Percentiles rank a stretch among this genome's conserved stretches.
These are phyloP conservation scores for Yamadazyma buinensis DNA, from an alignment of 1,139 yeast species.

Conservation along the genomic window DNA sequence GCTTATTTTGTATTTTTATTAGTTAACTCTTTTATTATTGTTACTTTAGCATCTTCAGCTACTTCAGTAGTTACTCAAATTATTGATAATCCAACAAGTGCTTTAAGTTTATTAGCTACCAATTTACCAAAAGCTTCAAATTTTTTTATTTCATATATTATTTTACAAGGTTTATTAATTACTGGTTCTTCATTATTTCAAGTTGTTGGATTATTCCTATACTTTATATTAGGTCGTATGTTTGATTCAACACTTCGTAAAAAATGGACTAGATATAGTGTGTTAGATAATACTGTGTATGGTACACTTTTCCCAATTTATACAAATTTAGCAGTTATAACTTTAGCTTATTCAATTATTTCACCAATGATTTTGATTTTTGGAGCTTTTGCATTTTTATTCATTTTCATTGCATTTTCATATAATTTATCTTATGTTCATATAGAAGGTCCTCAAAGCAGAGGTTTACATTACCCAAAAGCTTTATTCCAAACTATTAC, in stretches of 20 bases:
- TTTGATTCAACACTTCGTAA: constrained; percentile 84
- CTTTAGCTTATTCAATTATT: constrained; percentile 75
- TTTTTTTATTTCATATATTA: constrained; percentile 68
- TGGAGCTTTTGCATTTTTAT: constrained; percentile 61
- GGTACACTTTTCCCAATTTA: constrained; percentile 87
- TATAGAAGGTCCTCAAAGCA: constrained; percentile 58
- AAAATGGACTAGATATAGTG: constrained; percentile 71
- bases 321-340: constrained; percentile 77
- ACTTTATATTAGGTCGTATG: constrained; percentile 61
- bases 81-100: constrained; percentile 58
- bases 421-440: constrained; percentile 76
- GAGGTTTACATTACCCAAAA: constrained; percentile 84
- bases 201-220: constrained; percentile 66
- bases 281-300: constrained; percentile 67
- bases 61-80: constrained; percentile 69
- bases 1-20: constrained; percentile 72
- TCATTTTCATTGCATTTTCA: constrained; percentile 74
- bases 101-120: constrained; percentile 65
- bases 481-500: constrained; percentile 86
- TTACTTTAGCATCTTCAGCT: constrained; percentile 71
- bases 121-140: constrained; percentile 89
- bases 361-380: constrained; percentile 72
- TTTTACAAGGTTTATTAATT: constrained; percentile 79
- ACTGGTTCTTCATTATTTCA: constrained; percentile 82
- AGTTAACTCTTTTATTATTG: constrained; percentile 65